These are phyloP conservation scores for Potentilla sterilis DNA, from an alignment of 306 rosid genomes.

Conservation along the genomic window DNA sequence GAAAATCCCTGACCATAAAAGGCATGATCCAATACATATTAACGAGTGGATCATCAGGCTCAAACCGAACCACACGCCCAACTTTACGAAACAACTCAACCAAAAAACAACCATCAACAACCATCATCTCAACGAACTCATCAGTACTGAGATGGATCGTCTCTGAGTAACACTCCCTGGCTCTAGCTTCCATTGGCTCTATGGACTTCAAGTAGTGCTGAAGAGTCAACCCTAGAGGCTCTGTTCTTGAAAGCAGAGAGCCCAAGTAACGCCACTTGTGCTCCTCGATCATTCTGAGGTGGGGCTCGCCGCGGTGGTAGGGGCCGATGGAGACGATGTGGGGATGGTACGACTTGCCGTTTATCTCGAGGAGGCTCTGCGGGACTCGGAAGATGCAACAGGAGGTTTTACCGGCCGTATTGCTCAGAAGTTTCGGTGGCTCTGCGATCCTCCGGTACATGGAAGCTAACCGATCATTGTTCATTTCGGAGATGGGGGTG, in stretches of 20 bases:
- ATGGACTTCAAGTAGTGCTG: constrained; percentile 23
- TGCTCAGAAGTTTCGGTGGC: constrained; percentile 45
- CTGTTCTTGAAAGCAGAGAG: constrained; percentile 37
- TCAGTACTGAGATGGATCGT: constrained; percentile 18
- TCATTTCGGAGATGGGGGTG: constrained; percentile 1
- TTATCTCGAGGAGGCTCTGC: constrained; percentile 38
- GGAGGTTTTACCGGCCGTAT: constrained; percentile 39
- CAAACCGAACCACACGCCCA: constrained; percentile 26
- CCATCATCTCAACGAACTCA: constrained; percentile 53
- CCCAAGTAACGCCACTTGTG: constrained; percentile 57
- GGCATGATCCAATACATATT: constrained; percentile 50
- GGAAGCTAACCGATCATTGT: constrained; percentile 32
- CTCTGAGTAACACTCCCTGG: constrained; percentile 64
- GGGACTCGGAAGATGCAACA: constrained; percentile 60
- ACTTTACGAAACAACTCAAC: constrained; percentile 48
- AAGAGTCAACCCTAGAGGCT: constrained; percentile 9
- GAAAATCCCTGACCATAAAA: constrained; percentile 48
- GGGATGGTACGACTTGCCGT: constrained; percentile 59
- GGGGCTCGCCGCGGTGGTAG: constrained; percentile 40
- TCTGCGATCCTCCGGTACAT: constrained; percentile 39
- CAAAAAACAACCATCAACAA: constrained; percentile 69
- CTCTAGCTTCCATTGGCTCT: constrained; percentile 32
- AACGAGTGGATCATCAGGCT: constrained; percentile 43
- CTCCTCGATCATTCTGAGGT: constrained; percentile 52
- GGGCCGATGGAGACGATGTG: constrained; percentile 71